Evolutionary conservation across 192 early-diverging fungal species (phyloP), one percentile per base, ranked within the genome.

Genomic region (Dispira simplex): DNA sequence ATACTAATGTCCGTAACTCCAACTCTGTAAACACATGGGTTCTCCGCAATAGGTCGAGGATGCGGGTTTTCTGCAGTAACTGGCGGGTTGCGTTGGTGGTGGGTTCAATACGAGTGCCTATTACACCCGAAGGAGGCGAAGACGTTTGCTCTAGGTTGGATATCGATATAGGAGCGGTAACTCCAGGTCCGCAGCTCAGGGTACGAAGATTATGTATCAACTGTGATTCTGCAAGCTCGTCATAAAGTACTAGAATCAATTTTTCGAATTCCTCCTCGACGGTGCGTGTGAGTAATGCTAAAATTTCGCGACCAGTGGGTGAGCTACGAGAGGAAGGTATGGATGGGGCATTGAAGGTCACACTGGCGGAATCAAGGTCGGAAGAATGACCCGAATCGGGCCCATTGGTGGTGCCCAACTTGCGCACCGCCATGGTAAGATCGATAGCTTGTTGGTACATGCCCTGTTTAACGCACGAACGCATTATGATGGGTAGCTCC

Each of bases 81-180:
- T 60, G 58, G 58, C 21, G 58, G 58, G 58, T 60, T 28, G 58
- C 26, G 55, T 26, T 57, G 55, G n/a, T 3, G 25, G n/a, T 20
- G 55, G 55, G 55, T 26, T 20, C 13, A 23, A 27, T 23, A 26
- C 12, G 13, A 3, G 20, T 27, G 20, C 3, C 20, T 23, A 10
- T 27, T 26, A 3, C 14, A 26, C 27, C 25, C 3, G 26, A 60
- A 11, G 25, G 8, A 3, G 58, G 27, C 8, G 39, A 44, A 28
- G 12, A 44, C 8, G 26, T 32, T 18, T 5, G 27, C 58, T 28
- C 26, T 14, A 18, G 58, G 28, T 16, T 11, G 43, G 43, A 20
- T 16, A 16, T 49, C 16, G 16, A 21, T 49, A 21, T 2, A 49
- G 48, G 48, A 5, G 21, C 58, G 21, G 54, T 13, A 56, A 27